A percentile compares a stretch with the other conserved stretches of the same genome.
Conservation (phyloP, 2,329 filamentous ascomycete species). For the Orbilia javanica region DNA sequence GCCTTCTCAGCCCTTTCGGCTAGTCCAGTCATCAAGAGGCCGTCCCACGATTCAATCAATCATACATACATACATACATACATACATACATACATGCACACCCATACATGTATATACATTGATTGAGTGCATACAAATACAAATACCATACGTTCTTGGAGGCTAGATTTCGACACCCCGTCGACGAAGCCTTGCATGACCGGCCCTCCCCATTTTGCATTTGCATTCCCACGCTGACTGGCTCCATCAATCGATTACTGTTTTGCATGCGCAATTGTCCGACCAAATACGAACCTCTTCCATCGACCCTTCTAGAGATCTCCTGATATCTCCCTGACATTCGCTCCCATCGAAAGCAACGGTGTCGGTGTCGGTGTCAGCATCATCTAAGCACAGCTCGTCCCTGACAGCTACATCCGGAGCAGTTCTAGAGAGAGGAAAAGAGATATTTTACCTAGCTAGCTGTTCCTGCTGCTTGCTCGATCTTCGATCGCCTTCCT, state of each 20-base stretch:
- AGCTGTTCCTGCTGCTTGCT: background rate
- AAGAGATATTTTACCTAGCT: background rate
- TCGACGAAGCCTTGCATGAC: slow-evolving; percentile 26
- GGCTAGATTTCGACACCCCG: background rate
- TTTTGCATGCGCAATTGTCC: slow-evolving; percentile 33
- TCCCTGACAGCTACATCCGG: slow-evolving; percentile 13
- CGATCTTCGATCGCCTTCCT: slow-evolving; percentile 57
- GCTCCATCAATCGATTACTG: slow-evolving; percentile 1
- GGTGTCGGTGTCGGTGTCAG: background rate
- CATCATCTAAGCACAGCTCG: slow-evolving; percentile 22
- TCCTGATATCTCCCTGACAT: background rate
- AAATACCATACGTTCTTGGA: slow-evolving; percentile 6
- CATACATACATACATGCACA: no score
- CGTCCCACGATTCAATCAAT: background rate
- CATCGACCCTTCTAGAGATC: background rate
- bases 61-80: background rate
- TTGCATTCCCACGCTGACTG: background rate
- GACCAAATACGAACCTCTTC: slow-evolving; percentile 12
- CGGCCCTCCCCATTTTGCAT: background rate
- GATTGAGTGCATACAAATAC: no score
- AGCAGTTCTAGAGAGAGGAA: background rate
- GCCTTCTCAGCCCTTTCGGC: slow-evolving; percentile 56
- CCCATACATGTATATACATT: no score
- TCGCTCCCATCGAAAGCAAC: slow-evolving; percentile 7
- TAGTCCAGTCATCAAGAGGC: slow-evolving; percentile 14